Evolutionary conservation across 2,329 filamentous ascomycete genomes (phyloP).

Genomic region (Calonectria montana): DNA sequence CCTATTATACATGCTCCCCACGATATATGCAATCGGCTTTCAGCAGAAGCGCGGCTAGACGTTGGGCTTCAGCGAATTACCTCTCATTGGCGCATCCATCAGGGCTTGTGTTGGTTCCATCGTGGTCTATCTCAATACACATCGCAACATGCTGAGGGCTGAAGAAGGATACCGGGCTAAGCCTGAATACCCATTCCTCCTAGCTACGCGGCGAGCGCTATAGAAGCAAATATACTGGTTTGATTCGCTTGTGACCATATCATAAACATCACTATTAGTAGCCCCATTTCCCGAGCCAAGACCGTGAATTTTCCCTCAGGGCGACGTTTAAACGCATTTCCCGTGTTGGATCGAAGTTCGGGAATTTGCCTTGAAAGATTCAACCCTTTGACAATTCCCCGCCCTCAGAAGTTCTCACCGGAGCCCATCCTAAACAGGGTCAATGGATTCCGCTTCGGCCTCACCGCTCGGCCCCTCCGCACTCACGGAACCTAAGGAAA

Average conservation of each 20-base stretch:
- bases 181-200: background rate
- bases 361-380: background rate
- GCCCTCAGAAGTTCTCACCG: background rate
- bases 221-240: background rate
- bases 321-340: background rate
- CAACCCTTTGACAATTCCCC: background rate
- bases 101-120: background rate
- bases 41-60: background rate
- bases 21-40: background rate
- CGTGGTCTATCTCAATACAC: background rate
- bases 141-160: background rate
- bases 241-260: background rate
- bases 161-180: background rate
- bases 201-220: background rate
- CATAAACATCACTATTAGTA: too few relatives aligned
- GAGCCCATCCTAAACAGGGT: background rate
- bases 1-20: background rate
- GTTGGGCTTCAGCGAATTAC: background rate
- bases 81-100: background rate
- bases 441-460: background rate
- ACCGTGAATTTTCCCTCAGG: background rate
- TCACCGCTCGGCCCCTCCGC: background rate
- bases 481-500: background rate
- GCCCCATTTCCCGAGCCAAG: background rate
- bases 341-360: background rate